A percentile compares a stretch with the other conserved stretches of the same genome.
Conservation (phyloP, 148 eudicot species). For the Persicaria maculosa region DNA sequence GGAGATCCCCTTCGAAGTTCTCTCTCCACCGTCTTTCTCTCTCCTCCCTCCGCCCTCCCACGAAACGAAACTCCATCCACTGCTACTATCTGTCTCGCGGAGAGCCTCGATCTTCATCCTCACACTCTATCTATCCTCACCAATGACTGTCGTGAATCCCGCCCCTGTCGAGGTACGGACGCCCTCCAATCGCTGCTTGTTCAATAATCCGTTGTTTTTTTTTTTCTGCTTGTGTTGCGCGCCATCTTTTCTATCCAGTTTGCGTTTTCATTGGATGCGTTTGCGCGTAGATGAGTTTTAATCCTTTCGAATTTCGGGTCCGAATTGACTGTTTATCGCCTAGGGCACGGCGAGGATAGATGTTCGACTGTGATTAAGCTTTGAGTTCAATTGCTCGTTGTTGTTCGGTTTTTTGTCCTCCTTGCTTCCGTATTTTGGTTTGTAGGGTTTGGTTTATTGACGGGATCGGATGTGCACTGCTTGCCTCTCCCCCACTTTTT, state of each 20-base stretch:
- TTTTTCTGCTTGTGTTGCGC: neutral
- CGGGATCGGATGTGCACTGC: slow-evolving; percentile 22
- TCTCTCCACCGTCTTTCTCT: neutral
- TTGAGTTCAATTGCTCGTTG: slow-evolving; percentile 16
- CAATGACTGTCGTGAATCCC: slow-evolving; percentile 59
- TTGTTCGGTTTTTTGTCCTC: neutral
- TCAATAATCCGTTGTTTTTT: neutral
- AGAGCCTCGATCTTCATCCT: slow-evolving; percentile 9
- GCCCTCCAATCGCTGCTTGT: slow-evolving; percentile 8
- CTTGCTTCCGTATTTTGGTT: neutral
- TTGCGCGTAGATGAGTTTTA: neutral
- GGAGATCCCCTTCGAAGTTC: slow-evolving; percentile 11
- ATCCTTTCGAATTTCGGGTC: neutral
- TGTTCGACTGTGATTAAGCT: slow-evolving; percentile 5
- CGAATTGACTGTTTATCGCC: slow-evolving; percentile 8
- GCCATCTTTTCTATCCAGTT: slow-evolving; percentile 5
- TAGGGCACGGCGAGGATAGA: slow-evolving; percentile 10
- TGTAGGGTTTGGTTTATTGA: slow-evolving; percentile 18
- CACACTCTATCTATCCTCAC: slow-evolving; percentile 3
- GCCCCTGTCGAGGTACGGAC: slow-evolving; percentile 48
- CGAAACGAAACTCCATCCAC: slow-evolving; percentile 1
- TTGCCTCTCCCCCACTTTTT: neutral
- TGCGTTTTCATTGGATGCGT: neutral
- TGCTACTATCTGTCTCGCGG: neutral
- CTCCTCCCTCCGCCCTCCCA: neutral